Conservation (phyloP, 257 asterid species). For the Solanum pimpinellifolium region DNA sequence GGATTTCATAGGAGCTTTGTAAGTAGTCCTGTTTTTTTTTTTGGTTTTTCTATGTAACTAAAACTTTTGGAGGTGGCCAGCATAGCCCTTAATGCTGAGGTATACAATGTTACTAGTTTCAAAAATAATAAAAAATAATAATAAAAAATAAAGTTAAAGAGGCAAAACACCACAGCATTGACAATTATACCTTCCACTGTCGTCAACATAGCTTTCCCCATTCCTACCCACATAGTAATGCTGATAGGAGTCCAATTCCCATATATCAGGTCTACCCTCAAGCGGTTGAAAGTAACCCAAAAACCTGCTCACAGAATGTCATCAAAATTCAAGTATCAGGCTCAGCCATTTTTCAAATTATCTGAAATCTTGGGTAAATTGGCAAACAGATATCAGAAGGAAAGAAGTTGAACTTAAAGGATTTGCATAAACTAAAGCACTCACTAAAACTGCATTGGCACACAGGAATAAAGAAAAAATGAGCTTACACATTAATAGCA, state of each 20-base stretch:
- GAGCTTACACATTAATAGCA: constrained; percentile 86
- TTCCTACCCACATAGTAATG: constrained; percentile 41
- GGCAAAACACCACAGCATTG: neutral
- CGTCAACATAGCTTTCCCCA: constrained; percentile 36
- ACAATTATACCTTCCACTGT: constrained; percentile 41
- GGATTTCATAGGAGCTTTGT: too few species aligned
- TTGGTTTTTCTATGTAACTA: too few species aligned
- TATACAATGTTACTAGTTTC: too few species aligned
- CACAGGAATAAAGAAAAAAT: neutral
- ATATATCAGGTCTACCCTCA: constrained; percentile 69
- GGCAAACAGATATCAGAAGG: neutral
- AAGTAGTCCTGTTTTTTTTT: too few species aligned
- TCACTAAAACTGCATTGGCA: neutral
- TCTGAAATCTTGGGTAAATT: neutral
- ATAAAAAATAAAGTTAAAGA: neutral
- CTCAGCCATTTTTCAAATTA: neutral
- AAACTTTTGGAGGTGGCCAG: too few species aligned
- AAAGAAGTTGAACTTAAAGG: neutral
- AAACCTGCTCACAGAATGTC: constrained; percentile 46
- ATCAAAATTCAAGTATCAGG: neutral
- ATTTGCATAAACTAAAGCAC: neutral
- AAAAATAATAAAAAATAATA: too few species aligned
- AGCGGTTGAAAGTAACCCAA: constrained; percentile 89
- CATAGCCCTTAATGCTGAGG: too few species aligned
- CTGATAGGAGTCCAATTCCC: constrained; percentile 79